These are phyloP conservation scores for Noccaea bulbosa DNA, from an alignment of 345 rosid genomes.

Conservation along the genomic window DNA sequence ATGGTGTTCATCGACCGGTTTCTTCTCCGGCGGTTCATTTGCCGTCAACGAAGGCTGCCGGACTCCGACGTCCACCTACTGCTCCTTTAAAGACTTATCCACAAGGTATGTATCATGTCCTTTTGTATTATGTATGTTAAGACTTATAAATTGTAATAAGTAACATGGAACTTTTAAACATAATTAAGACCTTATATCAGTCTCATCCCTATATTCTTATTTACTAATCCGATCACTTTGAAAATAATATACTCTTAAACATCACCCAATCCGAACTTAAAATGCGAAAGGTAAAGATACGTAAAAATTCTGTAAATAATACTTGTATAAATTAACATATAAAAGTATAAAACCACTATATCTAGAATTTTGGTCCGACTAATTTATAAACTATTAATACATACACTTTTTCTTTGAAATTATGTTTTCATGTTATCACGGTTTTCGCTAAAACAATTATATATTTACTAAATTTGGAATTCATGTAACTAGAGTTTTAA, in stretches of 20 bases:
- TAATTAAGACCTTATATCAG: not conserved
- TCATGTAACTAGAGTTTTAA: too few relatives aligned
- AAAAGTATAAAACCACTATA: not conserved
- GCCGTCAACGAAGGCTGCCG: slow-evolving; percentile 20
- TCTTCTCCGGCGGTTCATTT: slow-evolving; percentile 15
- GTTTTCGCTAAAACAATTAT: not conserved
- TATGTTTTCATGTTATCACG: not conserved
- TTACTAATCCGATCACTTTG: not conserved
- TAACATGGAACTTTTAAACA: not conserved
- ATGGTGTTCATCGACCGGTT: slow-evolving; percentile 8
- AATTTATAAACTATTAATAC: not conserved
- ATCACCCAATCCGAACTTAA: not conserved
- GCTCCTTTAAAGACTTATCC: slow-evolving; percentile 35
- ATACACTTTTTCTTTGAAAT: not conserved
- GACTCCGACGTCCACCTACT: slow-evolving; percentile 38
- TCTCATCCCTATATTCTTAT: not conserved
- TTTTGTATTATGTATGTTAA: not conserved
- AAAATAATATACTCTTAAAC: not conserved
- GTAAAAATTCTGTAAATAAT: not conserved
- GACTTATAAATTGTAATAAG: not conserved
- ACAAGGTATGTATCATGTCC: slow-evolving; percentile 29
- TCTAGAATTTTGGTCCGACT: not conserved
- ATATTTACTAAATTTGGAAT: not conserved
- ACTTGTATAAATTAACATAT: not conserved
- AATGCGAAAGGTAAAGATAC: not conserved